Evolutionary conservation across 2,329 filamentous ascomycete genomes (phyloP).

Genomic region (Neopestalotiopsis clavispora): DNA sequence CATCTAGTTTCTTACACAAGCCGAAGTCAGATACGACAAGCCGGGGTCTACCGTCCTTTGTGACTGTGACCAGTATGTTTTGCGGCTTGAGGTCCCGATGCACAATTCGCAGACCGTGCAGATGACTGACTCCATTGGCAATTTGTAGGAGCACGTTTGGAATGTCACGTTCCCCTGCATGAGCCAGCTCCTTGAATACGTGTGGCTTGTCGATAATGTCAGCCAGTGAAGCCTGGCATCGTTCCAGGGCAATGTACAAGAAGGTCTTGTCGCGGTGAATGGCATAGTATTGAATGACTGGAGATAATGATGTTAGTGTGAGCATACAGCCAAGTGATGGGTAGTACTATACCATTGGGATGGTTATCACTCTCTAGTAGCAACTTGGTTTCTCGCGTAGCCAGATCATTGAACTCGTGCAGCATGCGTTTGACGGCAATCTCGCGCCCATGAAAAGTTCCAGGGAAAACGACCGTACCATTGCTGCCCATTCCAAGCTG

Average conservation of each 20-base stretch:
- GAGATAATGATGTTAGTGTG: slow-evolving; percentile 1
- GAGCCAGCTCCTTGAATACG: slow-evolving; percentile 70
- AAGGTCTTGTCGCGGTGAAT: slow-evolving; percentile 89
- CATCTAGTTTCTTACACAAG: slow-evolving; percentile 94
- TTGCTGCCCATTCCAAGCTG: slow-evolving; percentile 84
- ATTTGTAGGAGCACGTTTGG: slow-evolving; percentile 87
- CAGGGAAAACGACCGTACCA: slow-evolving; percentile 94
- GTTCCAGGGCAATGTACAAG: slow-evolving; percentile 93
- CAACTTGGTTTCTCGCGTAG: slow-evolving; percentile 89
- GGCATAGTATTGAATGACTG: slow-evolving; percentile 93
- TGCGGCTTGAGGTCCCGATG: slow-evolving; percentile 97
- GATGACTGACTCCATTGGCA: slow-evolving; percentile 83
- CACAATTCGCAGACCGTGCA: slow-evolving; percentile 92
- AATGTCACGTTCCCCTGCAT: slow-evolving; percentile 75
- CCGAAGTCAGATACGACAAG: slow-evolving; percentile 97
- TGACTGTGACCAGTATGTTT: slow-evolving; percentile 87
- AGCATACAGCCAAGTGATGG: slow-evolving; percentile 2
- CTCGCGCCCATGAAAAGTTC: slow-evolving; percentile 90
- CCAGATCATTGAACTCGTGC: slow-evolving; percentile 93
- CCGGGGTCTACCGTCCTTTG: slow-evolving; percentile 73
- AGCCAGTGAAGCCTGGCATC: slow-evolving; percentile 91
- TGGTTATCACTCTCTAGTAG: slow-evolving; percentile 94
- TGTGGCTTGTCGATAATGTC: slow-evolving; percentile 84
- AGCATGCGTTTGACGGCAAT: slow-evolving; percentile 98
- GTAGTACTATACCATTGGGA: slow-evolving; percentile 68